Percentiles rank a stretch among this genome's conserved stretches.
Evolutionary conservation across 2,329 filamentous ascomycete species (phyloP).

Genomic region (Phialemoniopsis sp.): DNA sequence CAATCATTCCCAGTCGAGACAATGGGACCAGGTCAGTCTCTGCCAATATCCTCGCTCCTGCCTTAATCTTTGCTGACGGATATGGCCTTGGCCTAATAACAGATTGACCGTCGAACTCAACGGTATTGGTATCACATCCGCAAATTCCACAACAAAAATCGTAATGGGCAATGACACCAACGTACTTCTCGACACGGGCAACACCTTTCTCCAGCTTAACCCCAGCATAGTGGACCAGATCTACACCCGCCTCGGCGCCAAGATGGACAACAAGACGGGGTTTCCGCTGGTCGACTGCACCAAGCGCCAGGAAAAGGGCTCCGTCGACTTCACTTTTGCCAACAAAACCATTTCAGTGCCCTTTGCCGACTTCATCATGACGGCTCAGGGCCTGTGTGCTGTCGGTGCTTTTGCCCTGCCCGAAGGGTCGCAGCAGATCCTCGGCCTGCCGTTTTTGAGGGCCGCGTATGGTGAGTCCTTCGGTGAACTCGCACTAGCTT

Average conservation of each 20-base stretch:
- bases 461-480: too few relatives aligned
- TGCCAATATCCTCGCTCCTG: too few relatives aligned
- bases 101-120: too few relatives aligned
- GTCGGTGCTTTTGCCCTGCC: conserved; percentile 15
- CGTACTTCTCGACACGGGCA: conserved; percentile 62
- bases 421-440: too few relatives aligned
- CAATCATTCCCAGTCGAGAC: too few relatives aligned
- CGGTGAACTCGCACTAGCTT: too few relatives aligned
- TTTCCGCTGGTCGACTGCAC: conserved; percentile 36
- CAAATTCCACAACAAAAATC: too few relatives aligned
- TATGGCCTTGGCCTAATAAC: too few relatives aligned
- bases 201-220: conserved; percentile 64
- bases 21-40: too few relatives aligned
- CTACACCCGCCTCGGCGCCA: conserved; percentile 37
- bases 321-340: conserved; percentile 34
- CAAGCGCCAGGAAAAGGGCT: conserved; percentile 22
- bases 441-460: conserved; percentile 20
- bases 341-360: conserved; percentile 29
- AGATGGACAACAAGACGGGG: conserved; percentile 30
- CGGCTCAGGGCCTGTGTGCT: conserved; percentile 8
- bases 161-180: too few relatives aligned
- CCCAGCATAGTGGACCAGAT: conserved; percentile 44
- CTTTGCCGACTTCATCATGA: conserved; percentile 30
- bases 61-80: too few relatives aligned
- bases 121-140: too few relatives aligned